Percentiles rank a stretch among this genome's conserved stretches.
Evolutionary conservation across 257 asterid genomes (phyloP).

Genomic region (Nicotiana otophora): DNA sequence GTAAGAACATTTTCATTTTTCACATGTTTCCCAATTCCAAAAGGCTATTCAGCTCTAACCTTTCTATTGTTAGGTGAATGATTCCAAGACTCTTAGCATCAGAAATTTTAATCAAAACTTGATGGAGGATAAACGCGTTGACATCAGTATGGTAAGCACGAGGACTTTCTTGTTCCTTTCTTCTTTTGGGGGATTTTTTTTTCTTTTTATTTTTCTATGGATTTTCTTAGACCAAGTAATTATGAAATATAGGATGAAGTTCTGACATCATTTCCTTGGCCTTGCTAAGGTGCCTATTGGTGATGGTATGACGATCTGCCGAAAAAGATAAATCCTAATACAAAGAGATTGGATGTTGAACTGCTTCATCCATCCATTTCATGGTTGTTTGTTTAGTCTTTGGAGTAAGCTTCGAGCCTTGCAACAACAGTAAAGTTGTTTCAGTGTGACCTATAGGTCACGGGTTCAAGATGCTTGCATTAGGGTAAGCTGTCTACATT

Average conservation of each 20-base stretch:
- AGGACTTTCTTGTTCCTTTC: not conserved
- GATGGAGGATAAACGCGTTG: constrained; percentile 73
- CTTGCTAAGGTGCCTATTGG: constrained; percentile 65
- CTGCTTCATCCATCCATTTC: not conserved
- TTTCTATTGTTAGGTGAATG: constrained; percentile 44
- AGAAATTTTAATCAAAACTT: constrained; percentile 57
- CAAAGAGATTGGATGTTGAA: not conserved
- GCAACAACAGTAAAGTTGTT: no score
- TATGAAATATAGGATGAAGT: not conserved
- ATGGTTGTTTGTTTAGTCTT: not conserved
- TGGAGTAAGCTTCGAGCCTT: no score
- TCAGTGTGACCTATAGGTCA: no score
- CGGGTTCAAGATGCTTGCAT: no score
- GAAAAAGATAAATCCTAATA: constrained; percentile 32
- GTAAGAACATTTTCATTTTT: constrained; percentile 16
- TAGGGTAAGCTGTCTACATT: no score
- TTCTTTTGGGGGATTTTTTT: not conserved
- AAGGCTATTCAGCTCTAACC: not conserved
- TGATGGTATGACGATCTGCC: constrained; percentile 82
- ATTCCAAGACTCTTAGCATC: constrained; percentile 60
- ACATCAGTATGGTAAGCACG: constrained; percentile 78
- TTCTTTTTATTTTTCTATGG: not conserved
- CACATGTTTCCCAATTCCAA: not conserved
- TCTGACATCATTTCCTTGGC: not conserved
- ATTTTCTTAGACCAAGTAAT: not conserved